Evolutionary conservation across 495 filamentous ascomycete genomes (phyloP), one percentile per base, ranked within the genome.

Genomic region (Penicillium chermesinum): DNA sequence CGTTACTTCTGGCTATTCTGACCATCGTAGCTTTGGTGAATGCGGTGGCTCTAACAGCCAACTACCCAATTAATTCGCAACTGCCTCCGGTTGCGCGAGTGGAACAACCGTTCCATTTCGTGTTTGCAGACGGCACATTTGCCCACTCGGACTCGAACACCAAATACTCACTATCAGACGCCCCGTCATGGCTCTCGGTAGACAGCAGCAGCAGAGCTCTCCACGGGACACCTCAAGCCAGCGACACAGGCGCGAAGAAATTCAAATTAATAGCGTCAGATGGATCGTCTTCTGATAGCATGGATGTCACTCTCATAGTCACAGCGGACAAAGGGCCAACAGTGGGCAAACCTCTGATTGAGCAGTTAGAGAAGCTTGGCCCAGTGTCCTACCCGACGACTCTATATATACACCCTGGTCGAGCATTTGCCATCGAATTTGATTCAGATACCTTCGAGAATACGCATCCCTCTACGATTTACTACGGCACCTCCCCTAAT

Each of bases 401-500:
- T 6, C 48, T 80, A 2, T 59, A 74, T 16, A 57, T 79, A 12
- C 69, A 71, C 33, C 72, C 76, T 3, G 71, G 67, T 33, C 61
- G 58, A 35, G 51, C 66, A 3, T 72, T 80, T 35, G 66, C 64
- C 7, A 65, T 80, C 36, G 44, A 62, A 2, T 78, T 80, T 32
- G 71, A 73, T 25, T 41, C 60, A n/a, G 64, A 66, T 2, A 79
- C 73, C 6, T 80, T 80, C 47, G 59, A 62, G 18, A 69, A 73
- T 42, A 75, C 72, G 0, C 62, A 64, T 36, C 58, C 62, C 22
- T 66, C 69, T 8, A 79, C 74, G 25, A 66, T 72, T 18, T 95
- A 90, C 63, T 93, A 95, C 58, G 86, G 89, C 17, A 82, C 85
- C 9, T 84, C 86, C 32, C 69, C 71, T 5, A 82, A 90, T 50